phyloP scores from a whole-genome alignment of 257 asterid genomes.

The Forsythia viridissima region DNA sequence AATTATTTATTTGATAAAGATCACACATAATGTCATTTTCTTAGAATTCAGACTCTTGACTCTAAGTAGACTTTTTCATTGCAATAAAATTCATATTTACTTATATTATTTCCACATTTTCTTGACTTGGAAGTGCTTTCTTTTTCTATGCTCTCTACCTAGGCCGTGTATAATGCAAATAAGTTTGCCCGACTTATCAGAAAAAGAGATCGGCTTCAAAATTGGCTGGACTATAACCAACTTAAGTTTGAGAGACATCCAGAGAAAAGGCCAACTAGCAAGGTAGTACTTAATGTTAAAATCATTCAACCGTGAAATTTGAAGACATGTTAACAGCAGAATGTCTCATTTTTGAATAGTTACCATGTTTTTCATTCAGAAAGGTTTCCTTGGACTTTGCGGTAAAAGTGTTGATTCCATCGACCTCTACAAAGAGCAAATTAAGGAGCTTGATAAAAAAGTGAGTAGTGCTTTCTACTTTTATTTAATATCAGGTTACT shows the following conservation, averaged over 20 bases:
- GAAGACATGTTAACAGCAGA: not conserved
- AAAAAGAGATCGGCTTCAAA: conserved; percentile 73
- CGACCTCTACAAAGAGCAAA: conserved; percentile 66
- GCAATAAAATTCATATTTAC: not conserved
- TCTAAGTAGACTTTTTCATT: not conserved
- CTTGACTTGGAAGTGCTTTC: conserved; percentile 2
- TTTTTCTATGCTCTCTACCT: conserved; percentile 21
- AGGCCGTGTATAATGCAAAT: conserved; percentile 92
- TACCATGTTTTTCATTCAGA: conserved; percentile 46
- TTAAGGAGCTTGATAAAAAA: conserved; percentile 61
- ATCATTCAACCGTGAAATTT: conserved; percentile 1
- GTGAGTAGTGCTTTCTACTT: conserved; percentile 40
- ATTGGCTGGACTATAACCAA: conserved; percentile 94
- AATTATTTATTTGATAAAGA: not conserved
- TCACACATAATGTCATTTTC: not conserved
- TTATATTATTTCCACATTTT: conserved; percentile 7
- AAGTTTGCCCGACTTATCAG: conserved; percentile 74
- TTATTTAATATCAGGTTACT: conserved; percentile 12
- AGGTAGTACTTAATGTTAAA: conserved; percentile 41
- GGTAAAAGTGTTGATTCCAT: conserved; percentile 82
- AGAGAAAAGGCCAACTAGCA: conserved; percentile 74
- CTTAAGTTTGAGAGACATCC: conserved; percentile 88
- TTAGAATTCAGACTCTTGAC: not conserved
- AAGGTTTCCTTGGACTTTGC: conserved; percentile 81
- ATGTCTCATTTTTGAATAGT: conserved; percentile 1